Base-by-base conservation (phyloP, 2,329 filamentous ascomycete genomes). In the Diaporthe longicolla region DNA sequence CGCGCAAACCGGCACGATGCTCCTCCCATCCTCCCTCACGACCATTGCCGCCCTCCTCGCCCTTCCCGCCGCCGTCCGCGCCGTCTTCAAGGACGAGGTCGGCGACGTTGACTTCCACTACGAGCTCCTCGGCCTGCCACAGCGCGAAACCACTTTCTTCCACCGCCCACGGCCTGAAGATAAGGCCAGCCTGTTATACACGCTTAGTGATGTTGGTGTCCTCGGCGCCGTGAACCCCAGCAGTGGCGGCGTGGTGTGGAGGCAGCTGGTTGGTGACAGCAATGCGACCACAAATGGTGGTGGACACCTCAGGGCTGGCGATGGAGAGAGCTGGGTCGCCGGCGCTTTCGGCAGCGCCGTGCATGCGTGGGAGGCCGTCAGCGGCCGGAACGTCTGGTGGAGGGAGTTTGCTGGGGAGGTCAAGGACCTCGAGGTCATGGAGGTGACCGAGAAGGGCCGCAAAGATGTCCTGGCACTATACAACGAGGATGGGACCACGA, bases 31-130 rank as follows among this genome's bases (percentile, higher is more conserved):
- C 45, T 65, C 73, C 29, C 17, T 66, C 58, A 78, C 79, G 29
- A 68, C 76, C 57, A 73, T 80, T 61, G 73, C 83, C 58, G 74
- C 68, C 45, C 80, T 85, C 71, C 78, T 83, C 72, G 78, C 82
- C 50, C 82, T 91, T 79, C 85, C 86, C 78, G 82, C 87, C 78
- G 80, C 87, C 81, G 85, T 90, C 69, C 82, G 84, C 80, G 94
- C 95, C 77, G 91, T 98, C 75, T 98, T 95, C 85, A 88, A 90
- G 78, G 97, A 99, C 81, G 96, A 99, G 83, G 95, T 97, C 78
- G 95, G 92, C 85, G 90, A 94, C 79, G 90, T 97, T 82, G 97
- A 99, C 85, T 98, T 95, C 86, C 96, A 98, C 85, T 92, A 97
- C 85, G 91, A 94, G 77, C 92, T 98, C 65, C 87, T 99, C 80